Evolutionary conservation across 2,329 filamentous ascomycete species (phyloP), one percentile per base, ranked within the genome.

Genomic region (Chaetomium sp.): DNA sequence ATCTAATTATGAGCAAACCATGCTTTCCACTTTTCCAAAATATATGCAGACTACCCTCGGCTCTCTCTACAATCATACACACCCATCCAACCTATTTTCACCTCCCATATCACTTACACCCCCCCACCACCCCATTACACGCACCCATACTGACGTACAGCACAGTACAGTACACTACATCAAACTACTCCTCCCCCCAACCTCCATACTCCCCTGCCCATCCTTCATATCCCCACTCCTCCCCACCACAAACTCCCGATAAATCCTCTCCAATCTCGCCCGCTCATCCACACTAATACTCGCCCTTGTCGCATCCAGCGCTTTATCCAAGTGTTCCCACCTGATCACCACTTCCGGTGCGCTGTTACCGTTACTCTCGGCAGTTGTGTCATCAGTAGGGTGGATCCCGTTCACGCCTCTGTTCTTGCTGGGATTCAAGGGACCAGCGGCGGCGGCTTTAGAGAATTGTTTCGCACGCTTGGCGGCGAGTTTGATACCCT

Each of bases 221-320:
- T 88, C 92, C 58, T 86, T 89, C 89, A 99, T 91, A 75, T 97
- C 91, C 6, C 94, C 94, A 70, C 91, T 96, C 63, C 94, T 80
- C 0, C 91, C 91, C 4, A 89, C 88, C 0, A 96, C 86, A 76
- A 99, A 99, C 73, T 99, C 94, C 12, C 80, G 78, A 69, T 99
- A 99, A 59, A 99, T 96, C 42, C 81, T 82, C 65, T 82, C 79
- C 62, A 99, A 71, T 57, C 92, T 77, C 59, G 75, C 78, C 65
- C 85, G 81, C 73, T 99, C 94, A 57, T 90, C 81, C 3, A 77
- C 76, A 67, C 87, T 89, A 63, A 97, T 95, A 70, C 89, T 95
- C 27, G 89, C 82, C 61, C 91, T 78, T 4, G 92, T 96, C 49
- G 75, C 86, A 27, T 81, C 80, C 55, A 99, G 76, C 41, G 88